Evolutionary conservation across 345 rosid genomes (phyloP).

Genomic region (Brassica rapa): DNA sequence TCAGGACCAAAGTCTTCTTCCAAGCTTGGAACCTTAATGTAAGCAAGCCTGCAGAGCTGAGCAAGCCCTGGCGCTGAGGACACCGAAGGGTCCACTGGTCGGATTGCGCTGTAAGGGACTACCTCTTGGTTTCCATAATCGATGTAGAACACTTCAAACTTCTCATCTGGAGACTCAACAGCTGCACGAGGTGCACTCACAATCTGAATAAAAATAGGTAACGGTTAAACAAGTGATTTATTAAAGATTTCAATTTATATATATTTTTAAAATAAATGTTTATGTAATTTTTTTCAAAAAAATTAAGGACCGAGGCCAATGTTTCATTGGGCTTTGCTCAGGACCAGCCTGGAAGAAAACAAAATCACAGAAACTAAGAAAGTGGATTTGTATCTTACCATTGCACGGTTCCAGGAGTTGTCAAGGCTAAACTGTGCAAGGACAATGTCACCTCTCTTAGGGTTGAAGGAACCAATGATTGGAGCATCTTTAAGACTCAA

Average conservation of each 20-base stretch:
- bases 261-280: too few species aligned
- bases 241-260: too few species aligned
- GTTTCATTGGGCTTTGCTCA: too few species aligned
- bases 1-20: conserved; percentile 86
- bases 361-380: neutral
- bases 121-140: conserved; percentile 95
- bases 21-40: conserved; percentile 80
- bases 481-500: conserved; percentile 76
- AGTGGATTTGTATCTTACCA: conserved; percentile 54
- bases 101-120: conserved; percentile 65
- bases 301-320: too few species aligned
- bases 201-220: conserved; percentile 47
- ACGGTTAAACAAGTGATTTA: neutral
- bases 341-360: neutral
- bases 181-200: conserved; percentile 79
- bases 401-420: conserved; percentile 95
- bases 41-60: conserved; percentile 92
- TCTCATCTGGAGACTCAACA: conserved; percentile 67
- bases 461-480: conserved; percentile 80
- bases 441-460: conserved; percentile 83
- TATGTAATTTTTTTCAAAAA: too few species aligned
- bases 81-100: conserved; percentile 76
- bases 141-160: conserved; percentile 89
- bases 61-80: conserved; percentile 75
- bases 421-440: conserved; percentile 96